Percentiles rank a stretch among this genome's conserved stretches.
These are phyloP conservation scores for Sophora flavescens DNA, from an alignment of 306 rosid species.

Conservation along the genomic window DNA sequence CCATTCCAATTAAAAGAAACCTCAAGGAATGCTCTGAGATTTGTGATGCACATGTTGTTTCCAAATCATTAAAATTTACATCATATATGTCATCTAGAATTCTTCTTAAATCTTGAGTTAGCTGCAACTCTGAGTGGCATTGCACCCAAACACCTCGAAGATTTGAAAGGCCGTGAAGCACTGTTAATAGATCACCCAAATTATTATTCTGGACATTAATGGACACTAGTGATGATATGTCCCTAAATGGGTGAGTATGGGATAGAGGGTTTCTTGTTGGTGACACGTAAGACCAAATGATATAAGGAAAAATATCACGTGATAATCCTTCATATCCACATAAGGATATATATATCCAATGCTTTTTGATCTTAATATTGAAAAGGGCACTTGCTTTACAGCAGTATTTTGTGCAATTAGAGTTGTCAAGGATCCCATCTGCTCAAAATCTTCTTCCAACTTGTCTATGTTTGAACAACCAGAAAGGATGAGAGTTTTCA, in stretches of 20 bases:
- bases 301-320: constrained; percentile 25
- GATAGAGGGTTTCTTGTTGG: constrained; percentile 35
- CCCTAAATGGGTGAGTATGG: neutral
- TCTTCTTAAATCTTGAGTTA: no score
- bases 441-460: constrained; percentile 47
- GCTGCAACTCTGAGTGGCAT: no score
- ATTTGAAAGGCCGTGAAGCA: no score
- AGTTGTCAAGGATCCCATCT: constrained; percentile 42
- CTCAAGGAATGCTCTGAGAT: no score
- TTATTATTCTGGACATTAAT: neutral
- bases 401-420: constrained; percentile 50
- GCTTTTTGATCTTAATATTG: constrained; percentile 29
- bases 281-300: constrained; percentile 43
- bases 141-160: no score
- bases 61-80: no score
- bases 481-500: no score
- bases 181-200: neutral
- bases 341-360: constrained; percentile 46
- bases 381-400: constrained; percentile 45
- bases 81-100: no score
- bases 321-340: constrained; percentile 47
- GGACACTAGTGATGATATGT: neutral
- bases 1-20: no score
- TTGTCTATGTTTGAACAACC: no score
- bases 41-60: no score